Base-by-base conservation (phyloP, 805 yeast species). In the Maudiozyma saulgeensis region DNA sequence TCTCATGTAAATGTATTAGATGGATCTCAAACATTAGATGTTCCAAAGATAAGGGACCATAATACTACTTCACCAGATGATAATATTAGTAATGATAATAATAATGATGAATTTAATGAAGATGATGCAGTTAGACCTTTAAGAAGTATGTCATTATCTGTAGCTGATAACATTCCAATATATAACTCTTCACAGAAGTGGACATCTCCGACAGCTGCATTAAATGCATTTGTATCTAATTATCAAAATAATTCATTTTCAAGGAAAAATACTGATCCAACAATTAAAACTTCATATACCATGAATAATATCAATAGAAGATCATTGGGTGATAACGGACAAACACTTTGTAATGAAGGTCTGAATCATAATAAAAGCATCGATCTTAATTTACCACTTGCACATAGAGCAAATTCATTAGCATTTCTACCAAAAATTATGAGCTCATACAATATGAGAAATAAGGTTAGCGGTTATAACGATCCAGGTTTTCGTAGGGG, bases 141-240 rank as follows among this genome's bases (percentile, higher is more conserved):
- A 25, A 43, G 51, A 34, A 48, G 54, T 37, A 28, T 43, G 26
- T 51, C 54, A 1, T 15, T 51, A 2, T 46, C 48, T 28, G 46
- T 35, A 18, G 26, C 41, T 15, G 45, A 47, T 28, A 46, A 31
- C 12, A 32, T 41, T 13, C 45, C 46, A 28, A 47, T 18, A 31
- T 26, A 41, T 28, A 18, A 18, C 23, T 41, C 47, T 16, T 38
- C 38, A 13, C 49, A 50, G 25, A 53, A 50, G 45, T 49, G 50
- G 51, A 53, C 56, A 4, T 40, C 53, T 9, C 53, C 53, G 21
- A 48, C 62, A 6, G 66, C 66, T 9, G 62, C 66, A 13, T 52
- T 62, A 40, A 58, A 59, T 44, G 66, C 66, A 28, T 61, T 62
- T 51, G 66, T 62, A 6, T 51, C 56, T 3, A 62, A 61, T 19